These are phyloP conservation scores for Wickerhamiella siamensis DNA, from an alignment of 805 yeast genomes.

Conservation along the genomic window DNA sequence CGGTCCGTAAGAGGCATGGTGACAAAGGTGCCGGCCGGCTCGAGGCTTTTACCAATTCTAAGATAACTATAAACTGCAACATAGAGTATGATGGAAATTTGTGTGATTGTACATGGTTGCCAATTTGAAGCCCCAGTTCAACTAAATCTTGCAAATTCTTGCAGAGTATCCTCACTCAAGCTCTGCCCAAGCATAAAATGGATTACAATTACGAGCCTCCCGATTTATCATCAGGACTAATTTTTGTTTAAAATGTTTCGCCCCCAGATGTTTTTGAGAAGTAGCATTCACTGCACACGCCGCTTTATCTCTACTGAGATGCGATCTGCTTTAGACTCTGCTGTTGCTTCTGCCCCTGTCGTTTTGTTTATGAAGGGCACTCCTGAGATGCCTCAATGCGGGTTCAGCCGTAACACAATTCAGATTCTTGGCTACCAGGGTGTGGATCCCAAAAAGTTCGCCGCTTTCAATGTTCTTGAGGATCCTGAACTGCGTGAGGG, in stretches of 20 bases:
- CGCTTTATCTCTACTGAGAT: slow-evolving; percentile 65
- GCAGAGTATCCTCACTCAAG: no score
- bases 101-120: no score
- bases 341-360: slow-evolving; percentile 80
- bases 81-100: no score
- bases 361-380: slow-evolving; percentile 98
- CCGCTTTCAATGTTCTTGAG: slow-evolving; percentile 92
- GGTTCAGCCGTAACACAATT: slow-evolving; percentile 90
- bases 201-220: neutral
- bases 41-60: no score
- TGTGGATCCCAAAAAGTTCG: slow-evolving; percentile 90
- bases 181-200: no score
- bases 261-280: neutral
- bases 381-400: slow-evolving; percentile 96
- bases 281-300: neutral
- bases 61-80: no score
- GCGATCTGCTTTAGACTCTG: slow-evolving; percentile 68
- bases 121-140: no score
- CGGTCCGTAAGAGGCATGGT: neutral
- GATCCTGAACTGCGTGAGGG: slow-evolving; percentile 91
- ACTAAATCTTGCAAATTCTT: no score
- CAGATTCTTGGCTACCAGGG: slow-evolving; percentile 92
- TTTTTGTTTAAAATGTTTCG: neutral
- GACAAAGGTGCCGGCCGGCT: neutral
- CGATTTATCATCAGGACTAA: neutral